Percentiles rank a stretch among this genome's conserved stretches.
These are phyloP conservation scores for Hibiscus mutabilis DNA, from an alignment of 345 rosid species.

Conservation along the genomic window DNA sequence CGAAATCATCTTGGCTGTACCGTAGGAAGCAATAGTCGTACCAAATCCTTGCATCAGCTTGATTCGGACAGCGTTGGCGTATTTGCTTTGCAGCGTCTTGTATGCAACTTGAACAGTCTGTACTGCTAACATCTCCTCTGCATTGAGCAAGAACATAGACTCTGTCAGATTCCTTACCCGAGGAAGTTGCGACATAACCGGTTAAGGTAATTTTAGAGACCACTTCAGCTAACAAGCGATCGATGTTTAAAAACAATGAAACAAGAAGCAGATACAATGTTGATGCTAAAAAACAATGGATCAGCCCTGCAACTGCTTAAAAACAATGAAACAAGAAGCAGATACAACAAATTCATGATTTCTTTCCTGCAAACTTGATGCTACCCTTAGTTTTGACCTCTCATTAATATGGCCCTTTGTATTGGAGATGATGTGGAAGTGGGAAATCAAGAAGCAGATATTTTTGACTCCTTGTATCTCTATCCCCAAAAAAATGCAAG, in stretches of 20 bases:
- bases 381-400: neutral
- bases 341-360: neutral
- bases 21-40: constrained; percentile 66
- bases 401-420: neutral
- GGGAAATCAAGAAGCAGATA: neutral
- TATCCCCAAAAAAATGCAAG: neutral
- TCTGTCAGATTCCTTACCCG: constrained; percentile 29
- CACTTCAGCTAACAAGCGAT: constrained; percentile 26
- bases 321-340: constrained; percentile 11
- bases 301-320: constrained; percentile 30
- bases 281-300: constrained; percentile 37
- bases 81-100: constrained; percentile 53
- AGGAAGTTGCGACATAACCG: constrained; percentile 36
- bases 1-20: constrained; percentile 31
- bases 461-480: neutral
- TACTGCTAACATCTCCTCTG: constrained; percentile 55
- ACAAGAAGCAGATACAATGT: constrained; percentile 27
- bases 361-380: neutral
- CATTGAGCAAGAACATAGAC: constrained; percentile 75
- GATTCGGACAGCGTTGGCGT: constrained; percentile 42
- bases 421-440: neutral
- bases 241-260: too few relatives aligned
- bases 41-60: constrained; percentile 57
- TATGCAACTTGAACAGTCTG: constrained; percentile 52
- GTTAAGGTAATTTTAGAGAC: constrained; percentile 33